Percentiles rank a stretch among this genome's conserved stretches.
Conservation (phyloP, 2,329 filamentous ascomycete species). For the Zalaria sp. region DNA sequence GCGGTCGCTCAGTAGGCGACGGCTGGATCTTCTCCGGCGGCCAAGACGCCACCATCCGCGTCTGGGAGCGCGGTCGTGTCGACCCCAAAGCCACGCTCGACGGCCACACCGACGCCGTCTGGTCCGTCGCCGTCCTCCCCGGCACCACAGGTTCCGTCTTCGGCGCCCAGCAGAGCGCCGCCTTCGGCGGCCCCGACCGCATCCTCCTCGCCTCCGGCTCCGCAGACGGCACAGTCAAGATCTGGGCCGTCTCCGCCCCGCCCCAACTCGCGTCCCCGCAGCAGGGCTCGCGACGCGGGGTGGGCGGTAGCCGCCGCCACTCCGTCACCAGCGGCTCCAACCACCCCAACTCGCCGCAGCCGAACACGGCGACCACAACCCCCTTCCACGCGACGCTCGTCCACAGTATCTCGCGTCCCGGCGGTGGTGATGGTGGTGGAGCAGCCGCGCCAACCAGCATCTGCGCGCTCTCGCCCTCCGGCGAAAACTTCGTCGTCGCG, state of each 20-base stretch:
- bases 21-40: constrained; percentile 98
- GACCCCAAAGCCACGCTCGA: constrained; percentile 92
- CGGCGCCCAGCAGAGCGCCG: constrained; percentile 47
- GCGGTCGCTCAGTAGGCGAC: constrained; percentile 75
- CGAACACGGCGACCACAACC: constrained; percentile 69
- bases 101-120: constrained; percentile 89
- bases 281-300: constrained; percentile 52
- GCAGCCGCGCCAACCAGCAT: constrained; percentile 76
- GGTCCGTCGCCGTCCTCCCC: constrained; percentile 86
- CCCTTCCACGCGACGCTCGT: constrained; percentile 81
- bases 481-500: constrained; percentile 83
- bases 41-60: constrained; percentile 80
- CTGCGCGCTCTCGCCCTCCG: constrained; percentile 66
- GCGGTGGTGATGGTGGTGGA: constrained; percentile 21
- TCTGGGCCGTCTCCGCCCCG: constrained; percentile 89
- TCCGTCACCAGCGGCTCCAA: constrained; percentile 90
- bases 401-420: constrained; percentile 64
- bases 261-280: constrained; percentile 75
- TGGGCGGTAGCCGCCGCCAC: constrained; percentile 67
- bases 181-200: constrained; percentile 68
- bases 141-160: constrained; percentile 70
- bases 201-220: constrained; percentile 84
- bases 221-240: constrained; percentile 78
- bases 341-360: constrained; percentile 80
- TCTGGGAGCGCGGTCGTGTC: constrained; percentile 90